phyloP scores from a whole-genome alignment of 345 rosid species.

The Orychophragmus violaceus region DNA sequence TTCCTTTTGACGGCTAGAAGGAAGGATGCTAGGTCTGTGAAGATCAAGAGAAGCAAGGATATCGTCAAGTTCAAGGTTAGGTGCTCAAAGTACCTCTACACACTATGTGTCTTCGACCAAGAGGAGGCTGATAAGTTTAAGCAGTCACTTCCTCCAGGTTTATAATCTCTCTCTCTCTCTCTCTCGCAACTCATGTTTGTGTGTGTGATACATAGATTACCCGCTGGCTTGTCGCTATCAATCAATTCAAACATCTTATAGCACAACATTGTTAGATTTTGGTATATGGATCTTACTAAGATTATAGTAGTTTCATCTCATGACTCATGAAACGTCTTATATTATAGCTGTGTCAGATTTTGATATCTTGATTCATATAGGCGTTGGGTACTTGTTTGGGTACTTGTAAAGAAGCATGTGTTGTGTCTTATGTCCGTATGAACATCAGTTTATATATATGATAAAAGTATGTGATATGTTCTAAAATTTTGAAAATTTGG shows the following conservation, averaged over 20 bases:
- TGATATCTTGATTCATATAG: background rate
- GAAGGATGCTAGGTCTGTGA: slow-evolving; percentile 64
- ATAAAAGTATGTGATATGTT: no score
- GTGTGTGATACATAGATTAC: no score
- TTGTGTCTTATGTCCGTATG: no score
- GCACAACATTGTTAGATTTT: no score
- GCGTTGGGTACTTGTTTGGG: no score
- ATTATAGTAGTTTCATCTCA: background rate
- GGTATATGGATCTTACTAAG: no score
- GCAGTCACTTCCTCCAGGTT: slow-evolving; percentile 68
- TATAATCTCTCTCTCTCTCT: background rate
- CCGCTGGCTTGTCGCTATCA: no score
- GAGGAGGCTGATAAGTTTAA: slow-evolving; percentile 66
- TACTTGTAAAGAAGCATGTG: no score
- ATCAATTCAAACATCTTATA: no score
- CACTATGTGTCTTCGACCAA: slow-evolving; percentile 50
- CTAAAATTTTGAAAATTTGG: no score
- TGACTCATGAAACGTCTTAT: background rate
- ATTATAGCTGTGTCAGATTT: background rate
- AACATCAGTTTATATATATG: no score
- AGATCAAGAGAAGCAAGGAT: slow-evolving; percentile 57
- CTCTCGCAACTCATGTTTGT: background rate
- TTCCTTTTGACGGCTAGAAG: slow-evolving; percentile 62
- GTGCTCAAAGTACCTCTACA: slow-evolving; percentile 57
- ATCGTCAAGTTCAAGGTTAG: no score